Percentiles rank a stretch among this genome's conserved stretches.
Evolutionary conservation across 768 basidiomycete genomes (phyloP).

Genomic region (Boletus eberwhitei): DNA sequence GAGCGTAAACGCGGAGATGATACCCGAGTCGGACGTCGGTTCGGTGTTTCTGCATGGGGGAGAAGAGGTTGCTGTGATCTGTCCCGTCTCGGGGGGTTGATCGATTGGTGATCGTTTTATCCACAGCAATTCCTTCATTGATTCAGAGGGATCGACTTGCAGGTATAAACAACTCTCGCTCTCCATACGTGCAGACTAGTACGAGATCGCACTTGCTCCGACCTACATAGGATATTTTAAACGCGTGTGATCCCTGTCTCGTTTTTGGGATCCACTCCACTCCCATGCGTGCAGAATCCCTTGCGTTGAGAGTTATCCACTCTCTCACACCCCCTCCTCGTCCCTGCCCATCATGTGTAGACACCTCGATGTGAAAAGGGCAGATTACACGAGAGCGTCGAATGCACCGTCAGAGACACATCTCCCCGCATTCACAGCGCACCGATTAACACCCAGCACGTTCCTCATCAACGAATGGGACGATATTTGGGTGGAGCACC

Average conservation of each 20-base stretch:
- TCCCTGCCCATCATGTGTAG: conserved; percentile 13
- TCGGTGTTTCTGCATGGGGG: conserved; percentile 54
- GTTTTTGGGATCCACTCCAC: background rate
- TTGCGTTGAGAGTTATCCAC: no score
- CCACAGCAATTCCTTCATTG: no score
- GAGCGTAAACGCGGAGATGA: conserved; percentile 82
- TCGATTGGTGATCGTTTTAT: no score
- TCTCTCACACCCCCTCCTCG: background rate
- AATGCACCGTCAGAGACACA: background rate
- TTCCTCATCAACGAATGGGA: conserved; percentile 51
- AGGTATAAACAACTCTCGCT: background rate
- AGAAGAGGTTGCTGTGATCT: conserved; percentile 77
- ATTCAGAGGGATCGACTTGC: background rate
- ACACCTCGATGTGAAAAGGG: background rate
- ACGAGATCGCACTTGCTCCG: background rate
- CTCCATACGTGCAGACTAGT: background rate
- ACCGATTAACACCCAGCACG: conserved; percentile 32
- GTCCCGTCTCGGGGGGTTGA: conserved; percentile 77
- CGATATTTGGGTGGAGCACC: conserved; percentile 50
- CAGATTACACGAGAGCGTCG: background rate
- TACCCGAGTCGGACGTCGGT: conserved; percentile 47
- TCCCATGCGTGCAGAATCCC: no score
- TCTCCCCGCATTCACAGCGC: conserved; percentile 34
- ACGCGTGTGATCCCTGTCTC: background rate
- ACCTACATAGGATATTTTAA: background rate